phyloP scores from a whole-genome alignment of 2,329 filamentous ascomycete genomes.

The Nothophaeocryptopus gaeumannii region DNA sequence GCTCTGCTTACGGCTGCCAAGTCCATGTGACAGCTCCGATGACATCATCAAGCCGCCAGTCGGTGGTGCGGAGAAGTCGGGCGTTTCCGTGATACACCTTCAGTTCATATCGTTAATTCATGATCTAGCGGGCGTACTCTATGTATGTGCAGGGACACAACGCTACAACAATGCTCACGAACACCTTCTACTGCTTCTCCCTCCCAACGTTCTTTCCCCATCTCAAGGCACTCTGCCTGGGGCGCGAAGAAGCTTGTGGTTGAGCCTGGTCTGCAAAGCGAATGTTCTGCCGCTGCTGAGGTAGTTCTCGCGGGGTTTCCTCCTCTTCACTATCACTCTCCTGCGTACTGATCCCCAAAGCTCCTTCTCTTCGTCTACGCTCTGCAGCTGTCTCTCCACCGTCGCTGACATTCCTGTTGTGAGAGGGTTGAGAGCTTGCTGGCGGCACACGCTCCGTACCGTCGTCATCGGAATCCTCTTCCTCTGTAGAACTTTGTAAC shows the following conservation, averaged over 20 bases:
- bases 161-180: neutral
- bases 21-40: no score
- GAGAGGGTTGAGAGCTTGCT: slow-evolving; percentile 9
- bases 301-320: slow-evolving; percentile 16
- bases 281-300: slow-evolving; percentile 21
- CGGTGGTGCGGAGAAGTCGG: no score
- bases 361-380: slow-evolving; percentile 68
- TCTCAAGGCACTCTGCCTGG: slow-evolving; percentile 28
- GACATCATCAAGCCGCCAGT: no score
- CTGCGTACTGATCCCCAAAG: slow-evolving; percentile 58
- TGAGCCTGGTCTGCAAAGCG: slow-evolving; percentile 28
- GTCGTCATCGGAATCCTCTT: slow-evolving; percentile 39
- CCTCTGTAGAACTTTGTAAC: slow-evolving; percentile 22
- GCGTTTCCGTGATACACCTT: no score
- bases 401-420: slow-evolving; percentile 34
- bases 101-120: no score
- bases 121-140: no score
- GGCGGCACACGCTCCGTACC: slow-evolving; percentile 40
- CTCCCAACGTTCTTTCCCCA: slow-evolving; percentile 33
- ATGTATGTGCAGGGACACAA: no score
- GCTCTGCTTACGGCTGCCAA: no score
- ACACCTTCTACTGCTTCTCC: neutral
- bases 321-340: slow-evolving; percentile 54
- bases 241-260: slow-evolving; percentile 6
- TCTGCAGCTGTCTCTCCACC: slow-evolving; percentile 71